Conservation (phyloP, 768 basidiomycete species). For the Serendipita indica region DNA sequence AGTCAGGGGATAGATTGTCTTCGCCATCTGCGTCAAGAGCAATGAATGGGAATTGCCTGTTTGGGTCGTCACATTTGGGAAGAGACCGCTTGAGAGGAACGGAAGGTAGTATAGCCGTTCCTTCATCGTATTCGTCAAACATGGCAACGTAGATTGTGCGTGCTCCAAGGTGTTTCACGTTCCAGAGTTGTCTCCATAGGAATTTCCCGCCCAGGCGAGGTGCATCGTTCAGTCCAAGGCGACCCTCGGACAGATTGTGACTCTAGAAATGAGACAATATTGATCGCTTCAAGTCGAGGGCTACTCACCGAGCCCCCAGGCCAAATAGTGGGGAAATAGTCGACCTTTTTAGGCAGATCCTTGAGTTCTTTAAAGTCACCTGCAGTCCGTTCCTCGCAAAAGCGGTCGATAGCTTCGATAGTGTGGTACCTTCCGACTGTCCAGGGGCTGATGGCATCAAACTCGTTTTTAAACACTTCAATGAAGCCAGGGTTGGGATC, state of each 20-base stretch:
- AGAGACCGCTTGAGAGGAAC: constrained; percentile 42
- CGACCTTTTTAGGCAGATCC: constrained; percentile 40
- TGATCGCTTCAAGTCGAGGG: too few relatives aligned
- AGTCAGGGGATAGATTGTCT: constrained; percentile 61
- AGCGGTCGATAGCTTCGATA: constrained; percentile 46
- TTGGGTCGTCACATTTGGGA: constrained; percentile 28
- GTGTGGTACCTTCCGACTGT: constrained; percentile 56
- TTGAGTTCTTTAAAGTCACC: constrained; percentile 48
- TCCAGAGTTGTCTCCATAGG: constrained; percentile 64
- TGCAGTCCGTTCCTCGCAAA: constrained; percentile 46
- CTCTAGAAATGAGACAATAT: constrained; percentile 38
- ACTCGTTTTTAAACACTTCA: constrained; percentile 57
- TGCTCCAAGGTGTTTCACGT: constrained; percentile 45
- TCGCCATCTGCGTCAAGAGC: constrained; percentile 62
- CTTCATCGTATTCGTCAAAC: constrained; percentile 89
- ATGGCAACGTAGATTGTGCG: constrained; percentile 65
- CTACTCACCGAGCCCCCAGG: constrained; percentile 65
- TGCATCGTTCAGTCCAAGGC: constrained; percentile 59
- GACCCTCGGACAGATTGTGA: constrained; percentile 52
- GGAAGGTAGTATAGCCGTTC: constrained; percentile 67
- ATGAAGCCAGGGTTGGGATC: constrained; percentile 52
- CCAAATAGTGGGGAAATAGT: constrained; percentile 72
- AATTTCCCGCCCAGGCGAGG: constrained; percentile 61
- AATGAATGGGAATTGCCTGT: constrained; percentile 36
- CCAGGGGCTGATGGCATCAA: constrained; percentile 74